These are phyloP conservation scores for Fusarium sp. DNA, from an alignment of 2,329 filamentous ascomycete genomes.

Conservation along the genomic window DNA sequence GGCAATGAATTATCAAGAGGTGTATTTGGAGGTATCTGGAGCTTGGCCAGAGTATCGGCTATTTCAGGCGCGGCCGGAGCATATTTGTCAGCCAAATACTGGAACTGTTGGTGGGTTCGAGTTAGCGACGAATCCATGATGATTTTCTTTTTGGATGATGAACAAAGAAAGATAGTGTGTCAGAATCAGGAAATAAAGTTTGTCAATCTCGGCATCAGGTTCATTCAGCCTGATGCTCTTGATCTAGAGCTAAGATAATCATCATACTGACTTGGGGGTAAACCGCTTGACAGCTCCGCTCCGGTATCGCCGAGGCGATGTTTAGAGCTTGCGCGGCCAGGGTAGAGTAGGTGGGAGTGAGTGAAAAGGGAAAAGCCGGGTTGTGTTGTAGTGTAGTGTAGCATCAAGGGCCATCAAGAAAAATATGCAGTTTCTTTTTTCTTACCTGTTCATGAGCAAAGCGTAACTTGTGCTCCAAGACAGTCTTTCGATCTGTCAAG, in stretches of 20 bases:
- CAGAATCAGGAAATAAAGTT: constrained; percentile 58
- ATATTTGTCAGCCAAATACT: constrained; percentile 75
- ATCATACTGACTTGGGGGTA: constrained; percentile 52
- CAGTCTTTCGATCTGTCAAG: constrained; percentile 72
- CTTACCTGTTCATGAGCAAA: constrained; percentile 76
- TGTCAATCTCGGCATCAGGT: constrained; percentile 70
- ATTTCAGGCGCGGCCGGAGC: constrained; percentile 74
- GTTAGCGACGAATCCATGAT: constrained; percentile 42
- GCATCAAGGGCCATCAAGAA: constrained; percentile 6
- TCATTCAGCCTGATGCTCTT: constrained; percentile 70
- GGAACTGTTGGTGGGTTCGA: constrained; percentile 62
- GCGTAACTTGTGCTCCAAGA: constrained; percentile 74
- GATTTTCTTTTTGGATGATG: background rate
- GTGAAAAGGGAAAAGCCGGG: constrained; percentile 21
- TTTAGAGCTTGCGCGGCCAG: constrained; percentile 20
- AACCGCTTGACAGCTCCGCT: constrained; percentile 37
- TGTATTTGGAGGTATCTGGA: constrained; percentile 71
- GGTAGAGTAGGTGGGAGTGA: background rate
- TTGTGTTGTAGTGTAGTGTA: constrained; percentile 5
- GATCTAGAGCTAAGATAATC: constrained; percentile 84
- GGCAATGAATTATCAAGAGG: constrained; percentile 62
- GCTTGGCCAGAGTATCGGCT: constrained; percentile 73
- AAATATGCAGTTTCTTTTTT: constrained; percentile 1
- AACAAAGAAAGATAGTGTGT: constrained; percentile 22
- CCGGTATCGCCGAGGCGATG: constrained; percentile 45